Conservation (phyloP, 73 alveolate species). For the Tetrahymena elliotti region DNA sequence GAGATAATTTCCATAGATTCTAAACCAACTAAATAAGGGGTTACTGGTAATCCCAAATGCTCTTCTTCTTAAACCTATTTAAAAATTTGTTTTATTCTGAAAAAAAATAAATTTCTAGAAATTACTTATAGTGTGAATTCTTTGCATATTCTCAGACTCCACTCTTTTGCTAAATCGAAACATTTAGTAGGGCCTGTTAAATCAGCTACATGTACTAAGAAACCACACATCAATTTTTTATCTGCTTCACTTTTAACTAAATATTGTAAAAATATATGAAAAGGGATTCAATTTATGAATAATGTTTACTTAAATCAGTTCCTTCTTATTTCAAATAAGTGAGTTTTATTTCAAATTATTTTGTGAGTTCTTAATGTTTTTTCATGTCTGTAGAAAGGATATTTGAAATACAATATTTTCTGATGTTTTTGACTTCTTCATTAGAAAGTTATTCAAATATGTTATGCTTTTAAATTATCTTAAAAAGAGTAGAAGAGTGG, state of each 20-base stretch:
- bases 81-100: not conserved
- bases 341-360: slow-evolving; percentile 7
- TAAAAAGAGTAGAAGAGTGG: slow-evolving; percentile 33
- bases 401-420: slow-evolving; percentile 16
- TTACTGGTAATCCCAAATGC: slow-evolving; percentile 17
- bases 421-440: slow-evolving; percentile 17
- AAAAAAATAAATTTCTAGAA: not conserved
- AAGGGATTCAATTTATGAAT: not conserved
- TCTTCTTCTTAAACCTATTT: slow-evolving; percentile 32
- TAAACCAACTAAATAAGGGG: slow-evolving; percentile 19
- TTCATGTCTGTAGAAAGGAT: slow-evolving; percentile 40
- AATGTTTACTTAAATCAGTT: not conserved
- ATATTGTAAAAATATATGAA: not conserved
- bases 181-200: slow-evolving; percentile 23
- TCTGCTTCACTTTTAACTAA: not conserved
- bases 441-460: slow-evolving; percentile 23
- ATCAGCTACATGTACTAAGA: slow-evolving; percentile 34
- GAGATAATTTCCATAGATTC: not conserved
- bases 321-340: not conserved
- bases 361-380: slow-evolving; percentile 22
- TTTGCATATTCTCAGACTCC: slow-evolving; percentile 30
- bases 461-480: slow-evolving; percentile 29
- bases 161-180: slow-evolving; percentile 13
- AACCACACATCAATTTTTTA: slow-evolving; percentile 1
- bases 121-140: slow-evolving; percentile 5